Conservation (phyloP, 345 rosid genomes). For the Schrenkiella parvula region DNA sequence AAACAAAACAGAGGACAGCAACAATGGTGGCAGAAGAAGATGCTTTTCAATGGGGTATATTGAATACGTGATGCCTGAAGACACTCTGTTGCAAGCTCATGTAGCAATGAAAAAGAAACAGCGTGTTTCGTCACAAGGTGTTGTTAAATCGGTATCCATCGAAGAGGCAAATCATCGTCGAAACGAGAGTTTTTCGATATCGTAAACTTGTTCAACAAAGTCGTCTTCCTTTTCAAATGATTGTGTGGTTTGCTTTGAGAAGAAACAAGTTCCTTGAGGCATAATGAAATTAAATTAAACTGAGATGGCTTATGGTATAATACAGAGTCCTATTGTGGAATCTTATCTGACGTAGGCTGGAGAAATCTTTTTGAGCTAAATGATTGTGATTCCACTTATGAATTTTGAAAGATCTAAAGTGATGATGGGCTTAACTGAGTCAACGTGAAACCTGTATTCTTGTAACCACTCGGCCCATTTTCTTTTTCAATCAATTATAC, state of each 20-base stretch:
- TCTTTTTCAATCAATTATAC: not conserved
- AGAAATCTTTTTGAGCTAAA: not conserved
- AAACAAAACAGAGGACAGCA: not conserved
- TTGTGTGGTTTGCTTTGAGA: not conserved
- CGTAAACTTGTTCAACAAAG: constrained; percentile 27
- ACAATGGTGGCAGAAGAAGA: not conserved
- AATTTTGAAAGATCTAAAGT: not conserved
- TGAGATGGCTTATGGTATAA: not conserved
- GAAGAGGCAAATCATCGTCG: not conserved
- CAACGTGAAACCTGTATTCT: not conserved
- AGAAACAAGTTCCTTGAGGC: not conserved
- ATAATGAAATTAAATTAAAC: not conserved
- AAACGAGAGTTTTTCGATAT: not conserved
- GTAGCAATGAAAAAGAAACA: not conserved
- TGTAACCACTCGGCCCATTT: constrained; percentile 5
- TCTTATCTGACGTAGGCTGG: not conserved
- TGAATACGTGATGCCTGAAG: not conserved
- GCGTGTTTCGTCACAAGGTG: not conserved
- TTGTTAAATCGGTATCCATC: not conserved
- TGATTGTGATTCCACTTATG: not conserved
- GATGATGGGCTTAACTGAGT: not conserved
- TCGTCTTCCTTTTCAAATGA: constrained; percentile 42
- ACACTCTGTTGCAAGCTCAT: not conserved
- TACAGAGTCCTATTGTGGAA: not conserved
- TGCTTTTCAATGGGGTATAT: not conserved